These are phyloP conservation scores for Fragaria ananassa DNA, from an alignment of 306 rosid species.

Conservation along the genomic window DNA sequence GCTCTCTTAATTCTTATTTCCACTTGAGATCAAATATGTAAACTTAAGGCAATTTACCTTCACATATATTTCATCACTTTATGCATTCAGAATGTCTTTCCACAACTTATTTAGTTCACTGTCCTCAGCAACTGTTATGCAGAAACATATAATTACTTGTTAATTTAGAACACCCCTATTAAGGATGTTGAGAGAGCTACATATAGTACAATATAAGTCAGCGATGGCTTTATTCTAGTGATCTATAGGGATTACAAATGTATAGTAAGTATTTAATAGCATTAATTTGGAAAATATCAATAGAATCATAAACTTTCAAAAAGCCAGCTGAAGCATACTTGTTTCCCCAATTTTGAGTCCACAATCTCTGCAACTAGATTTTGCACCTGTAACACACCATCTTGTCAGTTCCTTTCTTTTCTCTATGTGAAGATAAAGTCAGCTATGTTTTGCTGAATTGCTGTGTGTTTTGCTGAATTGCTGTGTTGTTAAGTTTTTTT, in stretches of 20 bases:
- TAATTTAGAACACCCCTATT: constrained; percentile 5
- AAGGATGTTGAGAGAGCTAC: background rate
- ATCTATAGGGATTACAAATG: constrained; percentile 44
- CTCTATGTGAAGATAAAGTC: constrained; percentile 9
- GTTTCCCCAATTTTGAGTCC: constrained; percentile 87
- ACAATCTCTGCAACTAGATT: constrained; percentile 88
- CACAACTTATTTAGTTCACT: constrained; percentile 84
- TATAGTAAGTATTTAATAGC: background rate
- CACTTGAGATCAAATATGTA: background rate
- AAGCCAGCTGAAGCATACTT: constrained; percentile 44
- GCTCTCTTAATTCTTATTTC: background rate
- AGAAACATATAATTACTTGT: constrained; percentile 20
- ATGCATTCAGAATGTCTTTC: constrained; percentile 86
- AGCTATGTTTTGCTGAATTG: no score
- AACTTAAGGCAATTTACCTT: constrained; percentile 48
- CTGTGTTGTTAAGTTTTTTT: no score
- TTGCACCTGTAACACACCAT: constrained; percentile 60
- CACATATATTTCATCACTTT: constrained; percentile 93
- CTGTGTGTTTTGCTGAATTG: no score
- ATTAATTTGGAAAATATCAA: background rate
- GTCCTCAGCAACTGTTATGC: constrained; percentile 70
- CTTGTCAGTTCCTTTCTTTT: constrained; percentile 10
- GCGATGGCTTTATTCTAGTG: constrained; percentile 70
- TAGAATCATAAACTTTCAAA: background rate
- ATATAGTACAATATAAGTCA: constrained; percentile 54